These are phyloP conservation scores for Boletus patriciae DNA, from an alignment of 768 basidiomycete species.

Conservation along the genomic window DNA sequence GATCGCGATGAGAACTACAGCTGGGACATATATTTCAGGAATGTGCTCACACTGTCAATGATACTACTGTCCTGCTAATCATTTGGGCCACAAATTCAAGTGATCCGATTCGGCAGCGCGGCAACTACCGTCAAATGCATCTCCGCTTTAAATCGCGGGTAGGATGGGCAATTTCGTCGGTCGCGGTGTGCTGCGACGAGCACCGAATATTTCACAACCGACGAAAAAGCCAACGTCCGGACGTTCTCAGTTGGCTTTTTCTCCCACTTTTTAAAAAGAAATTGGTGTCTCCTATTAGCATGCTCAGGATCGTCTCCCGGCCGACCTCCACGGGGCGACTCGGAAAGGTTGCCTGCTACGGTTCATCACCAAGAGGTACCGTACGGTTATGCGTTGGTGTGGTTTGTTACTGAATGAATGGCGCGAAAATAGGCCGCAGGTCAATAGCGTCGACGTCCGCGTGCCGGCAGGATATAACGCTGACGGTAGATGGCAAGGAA, in stretches of 20 bases:
- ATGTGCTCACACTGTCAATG: neutral
- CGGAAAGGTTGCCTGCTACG: slow-evolving; percentile 55
- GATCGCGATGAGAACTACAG: neutral
- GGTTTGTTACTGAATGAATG: neutral
- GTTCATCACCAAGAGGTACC: slow-evolving; percentile 39
- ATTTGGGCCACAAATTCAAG: neutral
- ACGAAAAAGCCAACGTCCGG: slow-evolving; percentile 15
- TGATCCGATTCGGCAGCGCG: neutral
- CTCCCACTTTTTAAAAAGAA: slow-evolving; percentile 13
- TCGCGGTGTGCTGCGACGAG: slow-evolving; percentile 47
- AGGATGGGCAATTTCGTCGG: slow-evolving; percentile 21
- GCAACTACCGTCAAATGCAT: slow-evolving; percentile 12
- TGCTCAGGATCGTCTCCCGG: slow-evolving; percentile 73
- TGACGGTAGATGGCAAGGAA: slow-evolving; percentile 96
- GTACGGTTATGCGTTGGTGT: neutral
- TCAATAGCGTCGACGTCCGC: slow-evolving; percentile 65
- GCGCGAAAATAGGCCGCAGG: slow-evolving; percentile 48
- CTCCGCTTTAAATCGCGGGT: slow-evolving; percentile 24
- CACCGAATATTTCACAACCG: slow-evolving; percentile 25
- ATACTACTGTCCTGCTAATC: too few species aligned
- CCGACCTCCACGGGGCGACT: slow-evolving; percentile 68
- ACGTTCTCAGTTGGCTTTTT: slow-evolving; percentile 23
- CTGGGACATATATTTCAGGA: neutral
- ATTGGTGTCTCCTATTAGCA: slow-evolving; percentile 32
- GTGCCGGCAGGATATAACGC: slow-evolving; percentile 76